Percentiles rank a stretch among this genome's conserved stretches.
These are phyloP conservation scores for Termitomyces sp. DNA, from an alignment of 768 basidiomycete species.

Conservation along the genomic window DNA sequence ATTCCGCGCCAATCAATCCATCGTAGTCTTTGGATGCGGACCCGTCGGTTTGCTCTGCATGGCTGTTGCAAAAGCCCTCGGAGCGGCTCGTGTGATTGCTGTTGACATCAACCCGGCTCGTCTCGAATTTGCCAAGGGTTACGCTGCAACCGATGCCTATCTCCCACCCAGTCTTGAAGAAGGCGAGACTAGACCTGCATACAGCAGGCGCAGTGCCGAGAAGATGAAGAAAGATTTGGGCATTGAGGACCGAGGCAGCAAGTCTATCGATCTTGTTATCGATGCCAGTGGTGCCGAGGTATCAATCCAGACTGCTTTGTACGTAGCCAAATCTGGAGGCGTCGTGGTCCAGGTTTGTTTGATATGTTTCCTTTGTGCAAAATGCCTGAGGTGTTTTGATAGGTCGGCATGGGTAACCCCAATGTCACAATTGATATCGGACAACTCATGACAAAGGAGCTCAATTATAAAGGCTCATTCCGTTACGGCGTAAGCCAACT, in stretches of 20 bases:
- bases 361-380: background rate
- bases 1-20: slow-evolving; percentile 69
- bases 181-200: slow-evolving; percentile 66
- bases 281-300: slow-evolving; percentile 93
- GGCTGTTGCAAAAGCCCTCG: slow-evolving; percentile 94
- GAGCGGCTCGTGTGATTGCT: slow-evolving; percentile 80
- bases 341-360: slow-evolving; percentile 59
- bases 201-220: slow-evolving; percentile 68
- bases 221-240: slow-evolving; percentile 61
- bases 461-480: slow-evolving; percentile 88
- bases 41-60: slow-evolving; percentile 87
- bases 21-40: slow-evolving; percentile 86
- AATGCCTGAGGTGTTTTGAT: background rate
- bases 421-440: slow-evolving; percentile 74
- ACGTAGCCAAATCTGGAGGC: slow-evolving; percentile 73
- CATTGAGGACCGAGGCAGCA: slow-evolving; percentile 66
- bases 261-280: slow-evolving; percentile 79
- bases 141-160: slow-evolving; percentile 78
- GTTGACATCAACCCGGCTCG: slow-evolving; percentile 76
- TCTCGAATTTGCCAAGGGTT: slow-evolving; percentile 81
- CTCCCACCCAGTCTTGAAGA: slow-evolving; percentile 55
- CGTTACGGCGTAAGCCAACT: slow-evolving; percentile 64
- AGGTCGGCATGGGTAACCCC: slow-evolving; percentile 87
- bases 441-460: slow-evolving; percentile 69
- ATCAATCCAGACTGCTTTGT: slow-evolving; percentile 84